Base-by-base conservation (phyloP, 345 rosid genomes). In the Gossypioides kirkii region DNA sequence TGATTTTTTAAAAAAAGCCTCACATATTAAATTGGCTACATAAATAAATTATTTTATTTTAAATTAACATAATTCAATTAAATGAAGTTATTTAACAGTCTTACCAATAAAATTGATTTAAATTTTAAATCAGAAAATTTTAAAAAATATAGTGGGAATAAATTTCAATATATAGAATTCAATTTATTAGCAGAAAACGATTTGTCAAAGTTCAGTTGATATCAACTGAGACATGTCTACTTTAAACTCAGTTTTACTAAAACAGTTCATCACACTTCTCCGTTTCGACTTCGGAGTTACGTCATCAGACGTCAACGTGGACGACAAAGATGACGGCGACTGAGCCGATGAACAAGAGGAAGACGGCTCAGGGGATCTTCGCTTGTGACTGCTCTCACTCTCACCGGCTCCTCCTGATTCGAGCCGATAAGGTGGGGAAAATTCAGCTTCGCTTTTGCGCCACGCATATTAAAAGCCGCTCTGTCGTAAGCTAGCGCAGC, bases 341-440 rank as follows among this genome's bases (percentile, higher is more conserved):
- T 10, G 28, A n/a, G 49, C 28, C 46, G 49, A 53, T 5, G 61
- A 70, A 22, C 25, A 70, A 10, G 73, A 38, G 2, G 61, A n/a
- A 38, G 67, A 62, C 45, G 71, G n/a, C 56, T 77, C 77, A 13
- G 55, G 64, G 3, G 81, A 74, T 10, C 80, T 77, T 22, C 87
- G 81, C 78, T 78, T 84, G 45, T 64, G 65, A 49, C 73, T 55
- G 53, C 23, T 62, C 23, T 62, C 4, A 80, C 77, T 59, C 80
- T 71, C 17, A 68, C 28, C 0, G 78, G 83, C 32, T 77, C 73
- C 10, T 42, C 53, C 17, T 64, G 60, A 43, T 2, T 8, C 7
- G 79, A 77, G 41, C 81, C 83, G 5, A 80, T 60, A 45, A 77
- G 65, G 59, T 76, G 84, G 13, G 82, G 85, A 25, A 82, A 82